Conservation (phyloP, 2,329 filamentous ascomycete species). For the Fusarium secorum region DNA sequence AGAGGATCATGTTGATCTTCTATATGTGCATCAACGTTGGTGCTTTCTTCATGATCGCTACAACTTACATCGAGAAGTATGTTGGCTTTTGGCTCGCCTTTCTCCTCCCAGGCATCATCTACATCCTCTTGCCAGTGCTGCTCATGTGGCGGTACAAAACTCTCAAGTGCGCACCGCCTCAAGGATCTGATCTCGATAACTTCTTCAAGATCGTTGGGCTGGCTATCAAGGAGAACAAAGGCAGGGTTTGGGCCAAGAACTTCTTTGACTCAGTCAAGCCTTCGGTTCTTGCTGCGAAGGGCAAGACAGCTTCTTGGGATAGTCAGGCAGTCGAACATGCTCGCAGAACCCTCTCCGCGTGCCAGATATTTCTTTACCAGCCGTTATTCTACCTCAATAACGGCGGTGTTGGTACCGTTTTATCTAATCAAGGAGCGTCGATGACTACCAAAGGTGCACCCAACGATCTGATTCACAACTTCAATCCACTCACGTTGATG, state of each 20-base stretch:
- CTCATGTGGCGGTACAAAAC: background rate
- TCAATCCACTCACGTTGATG: slow-evolving; percentile 67
- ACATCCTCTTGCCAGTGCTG: slow-evolving; percentile 62
- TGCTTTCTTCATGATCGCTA: slow-evolving; percentile 60
- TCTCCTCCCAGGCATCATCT: slow-evolving; percentile 49
- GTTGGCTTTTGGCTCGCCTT: slow-evolving; percentile 59
- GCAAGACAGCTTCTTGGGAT: background rate
- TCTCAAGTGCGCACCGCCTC: background rate
- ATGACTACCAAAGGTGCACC: slow-evolving; percentile 58
- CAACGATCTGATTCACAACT: slow-evolving; percentile 68
- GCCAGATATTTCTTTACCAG: slow-evolving; percentile 1
- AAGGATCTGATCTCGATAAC: background rate
- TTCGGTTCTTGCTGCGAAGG: background rate
- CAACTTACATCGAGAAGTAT: slow-evolving; percentile 61
- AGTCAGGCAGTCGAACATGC: background rate
- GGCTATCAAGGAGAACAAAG: background rate
- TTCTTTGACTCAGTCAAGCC: background rate
- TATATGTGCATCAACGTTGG: slow-evolving; percentile 65
- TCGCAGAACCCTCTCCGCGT: background rate
- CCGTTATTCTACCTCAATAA: background rate
- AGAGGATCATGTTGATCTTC: slow-evolving; percentile 73
- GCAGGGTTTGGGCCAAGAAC: background rate
- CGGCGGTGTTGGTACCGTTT: background rate
- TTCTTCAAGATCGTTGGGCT: background rate
- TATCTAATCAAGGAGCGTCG: background rate